These are phyloP conservation scores for Trichoderma cornu-damae DNA, from an alignment of 2,329 filamentous ascomycete genomes.

Conservation along the genomic window DNA sequence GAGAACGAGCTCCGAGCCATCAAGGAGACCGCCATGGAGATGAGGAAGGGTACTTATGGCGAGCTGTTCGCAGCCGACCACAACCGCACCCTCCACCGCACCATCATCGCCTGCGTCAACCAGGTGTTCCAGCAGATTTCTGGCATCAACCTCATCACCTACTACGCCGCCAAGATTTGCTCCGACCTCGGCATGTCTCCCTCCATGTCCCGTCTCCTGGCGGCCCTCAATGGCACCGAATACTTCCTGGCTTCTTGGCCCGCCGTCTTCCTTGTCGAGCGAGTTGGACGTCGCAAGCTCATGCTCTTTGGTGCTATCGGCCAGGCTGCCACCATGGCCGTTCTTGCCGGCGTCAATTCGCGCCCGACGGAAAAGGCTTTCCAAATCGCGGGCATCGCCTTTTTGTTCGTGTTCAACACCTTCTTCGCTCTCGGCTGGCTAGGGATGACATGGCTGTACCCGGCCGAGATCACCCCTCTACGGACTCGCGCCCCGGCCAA, in stretches of 20 bases:
- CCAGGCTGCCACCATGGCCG: constrained; percentile 60
- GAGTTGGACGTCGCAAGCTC: constrained; percentile 61
- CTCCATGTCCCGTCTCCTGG: constrained; percentile 54
- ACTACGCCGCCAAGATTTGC: constrained; percentile 59
- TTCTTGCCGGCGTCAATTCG: constrained; percentile 53
- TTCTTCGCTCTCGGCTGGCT: constrained; percentile 58
- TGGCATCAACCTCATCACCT: constrained; percentile 59
- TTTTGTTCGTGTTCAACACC: constrained; percentile 58
- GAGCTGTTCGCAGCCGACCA: constrained; percentile 54
- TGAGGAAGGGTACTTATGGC: constrained; percentile 54
- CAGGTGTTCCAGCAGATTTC: constrained; percentile 63
- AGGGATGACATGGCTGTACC: constrained; percentile 59
- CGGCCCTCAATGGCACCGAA: constrained; percentile 40
- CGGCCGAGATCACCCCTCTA: constrained; percentile 62
- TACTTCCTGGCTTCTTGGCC: constrained; percentile 60
- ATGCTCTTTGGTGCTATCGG: constrained; percentile 66
- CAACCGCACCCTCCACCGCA: constrained; percentile 54
- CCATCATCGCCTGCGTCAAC: constrained; percentile 56
- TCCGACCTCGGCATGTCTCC: constrained; percentile 47
- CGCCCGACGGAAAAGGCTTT: constrained; percentile 43
- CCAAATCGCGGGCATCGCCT: constrained; percentile 58
- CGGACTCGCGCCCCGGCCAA: constrained; percentile 60
- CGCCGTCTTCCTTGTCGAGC: constrained; percentile 57
- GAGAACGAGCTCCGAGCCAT: constrained; percentile 55
- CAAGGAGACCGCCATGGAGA: constrained; percentile 63